Conservation (phyloP, 257 asterid species). For the Coffea canephora region DNA sequence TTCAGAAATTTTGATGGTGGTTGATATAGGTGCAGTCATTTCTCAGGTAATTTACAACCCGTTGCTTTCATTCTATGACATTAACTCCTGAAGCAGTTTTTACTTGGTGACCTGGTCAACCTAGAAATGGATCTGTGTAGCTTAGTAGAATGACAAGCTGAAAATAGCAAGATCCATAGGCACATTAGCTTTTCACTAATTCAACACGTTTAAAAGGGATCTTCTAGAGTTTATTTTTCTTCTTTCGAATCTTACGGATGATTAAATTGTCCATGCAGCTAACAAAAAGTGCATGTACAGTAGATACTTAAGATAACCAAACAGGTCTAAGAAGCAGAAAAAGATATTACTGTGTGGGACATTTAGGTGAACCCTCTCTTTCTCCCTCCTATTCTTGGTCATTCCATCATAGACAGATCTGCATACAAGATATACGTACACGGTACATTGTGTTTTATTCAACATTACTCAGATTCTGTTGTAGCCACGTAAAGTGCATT, state of each 20-base stretch:
- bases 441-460: no score
- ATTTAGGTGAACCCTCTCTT: background rate
- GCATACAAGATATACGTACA: background rate
- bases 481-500: background rate
- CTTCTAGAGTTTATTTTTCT: background rate
- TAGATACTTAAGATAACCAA: no score
- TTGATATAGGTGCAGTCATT: conserved; percentile 81
- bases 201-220: background rate
- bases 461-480: background rate
- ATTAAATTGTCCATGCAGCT: background rate
- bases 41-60: conserved; percentile 65
- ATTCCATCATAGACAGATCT: background rate
- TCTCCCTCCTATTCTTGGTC: background rate
- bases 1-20: conserved; percentile 81
- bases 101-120: background rate
- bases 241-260: background rate
- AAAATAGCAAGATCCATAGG: background rate
- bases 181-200: background rate
- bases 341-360: background rate
- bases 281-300: no score
- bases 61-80: background rate
- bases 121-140: background rate
- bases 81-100: no score
- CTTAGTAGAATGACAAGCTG: background rate
- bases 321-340: background rate